These are phyloP conservation scores for Apiospora malaysiana DNA, from an alignment of 2,329 filamentous ascomycete species.

Conservation along the genomic window DNA sequence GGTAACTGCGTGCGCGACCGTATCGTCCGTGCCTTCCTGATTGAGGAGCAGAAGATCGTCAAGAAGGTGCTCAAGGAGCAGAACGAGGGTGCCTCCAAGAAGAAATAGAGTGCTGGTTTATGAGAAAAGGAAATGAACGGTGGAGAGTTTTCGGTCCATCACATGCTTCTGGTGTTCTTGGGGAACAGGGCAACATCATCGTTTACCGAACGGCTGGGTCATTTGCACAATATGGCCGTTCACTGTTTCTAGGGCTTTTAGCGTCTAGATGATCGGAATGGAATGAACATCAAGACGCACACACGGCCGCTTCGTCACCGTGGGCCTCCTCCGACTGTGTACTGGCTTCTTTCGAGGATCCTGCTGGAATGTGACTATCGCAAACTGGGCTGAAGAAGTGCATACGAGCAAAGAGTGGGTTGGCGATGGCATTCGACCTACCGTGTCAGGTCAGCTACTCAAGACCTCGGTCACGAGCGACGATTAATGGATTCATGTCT, in stretches of 20 bases:
- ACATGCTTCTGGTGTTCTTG: conserved; percentile 43
- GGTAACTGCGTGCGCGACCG: conserved; percentile 98
- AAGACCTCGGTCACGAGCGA: not conserved
- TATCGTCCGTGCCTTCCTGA: conserved; percentile 97
- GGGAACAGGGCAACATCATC: conserved; percentile 40
- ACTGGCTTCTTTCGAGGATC: not conserved
- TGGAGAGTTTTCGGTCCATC: conserved; percentile 41
- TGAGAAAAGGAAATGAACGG: conserved; percentile 26
- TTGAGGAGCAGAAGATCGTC: conserved; percentile 99
- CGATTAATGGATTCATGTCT: not conserved
- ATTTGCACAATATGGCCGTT: conserved; percentile 32
- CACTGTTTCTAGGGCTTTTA: conserved; percentile 42
- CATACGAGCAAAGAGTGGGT: not conserved
- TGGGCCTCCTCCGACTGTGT: not conserved
- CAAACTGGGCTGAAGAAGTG: not conserved
- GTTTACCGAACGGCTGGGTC: conserved; percentile 36
- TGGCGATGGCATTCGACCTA: not conserved
- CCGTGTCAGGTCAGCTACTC: not conserved
- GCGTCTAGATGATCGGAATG: conserved; percentile 43
- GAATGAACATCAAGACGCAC: conserved; percentile 38
- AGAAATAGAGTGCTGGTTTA: conserved; percentile 63
- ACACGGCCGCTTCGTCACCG: conserved; percentile 27
- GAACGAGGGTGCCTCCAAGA: conserved; percentile 70
- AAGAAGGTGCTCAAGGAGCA: conserved; percentile 99
- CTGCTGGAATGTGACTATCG: not conserved